Evolutionary conservation across 345 rosid genomes (phyloP), one percentile per base, ranked within the genome.

Genomic region (Lepidium didymum): DNA sequence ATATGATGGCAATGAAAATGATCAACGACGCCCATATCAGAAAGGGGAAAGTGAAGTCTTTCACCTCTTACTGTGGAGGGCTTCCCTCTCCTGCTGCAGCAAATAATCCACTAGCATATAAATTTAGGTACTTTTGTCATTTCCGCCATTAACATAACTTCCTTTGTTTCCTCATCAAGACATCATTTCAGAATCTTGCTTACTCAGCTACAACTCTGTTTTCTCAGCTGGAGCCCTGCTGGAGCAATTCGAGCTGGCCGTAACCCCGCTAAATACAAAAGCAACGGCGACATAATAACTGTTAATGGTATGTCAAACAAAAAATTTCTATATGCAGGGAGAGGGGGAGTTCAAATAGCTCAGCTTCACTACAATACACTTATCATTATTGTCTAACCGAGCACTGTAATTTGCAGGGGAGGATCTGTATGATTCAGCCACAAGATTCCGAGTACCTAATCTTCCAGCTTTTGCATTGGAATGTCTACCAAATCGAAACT

Each of bases 1-100:
- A 93, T 76, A 93, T 93, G 97, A 81, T 93, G 97, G 98, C 97
- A 41, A 90, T 85, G 94, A 93, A 90, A 81, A 88, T 93, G 92
- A 88, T 90, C 75, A 80, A 90, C 51, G 77, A 83, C 66, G 97
- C 90, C 47, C 97, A 77, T 75, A 71, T 46, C 29, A 78, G 75
- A 59, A 81, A 81, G 21, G 98, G 97, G 11, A 85, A 55, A 77
- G 77, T 93, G 36, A 90, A 80, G 81, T 90, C 98, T 47, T 88
- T 93, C 68, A 80, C 86, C 51, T 93, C 97, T 47, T 90, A 90
- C 64, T 93, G 97, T 64, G 97, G 98, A 21, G 98, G 90, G 10
- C 91, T 93, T 49, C 96, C 98, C 44, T 90, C 98, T n/a, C 97
- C 98, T 7, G 90, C 94, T 31, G 96, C 97, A 27, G 97, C 97